Evolutionary conservation across 306 rosid species (phyloP).

Genomic region (Cajanus cajan): DNA sequence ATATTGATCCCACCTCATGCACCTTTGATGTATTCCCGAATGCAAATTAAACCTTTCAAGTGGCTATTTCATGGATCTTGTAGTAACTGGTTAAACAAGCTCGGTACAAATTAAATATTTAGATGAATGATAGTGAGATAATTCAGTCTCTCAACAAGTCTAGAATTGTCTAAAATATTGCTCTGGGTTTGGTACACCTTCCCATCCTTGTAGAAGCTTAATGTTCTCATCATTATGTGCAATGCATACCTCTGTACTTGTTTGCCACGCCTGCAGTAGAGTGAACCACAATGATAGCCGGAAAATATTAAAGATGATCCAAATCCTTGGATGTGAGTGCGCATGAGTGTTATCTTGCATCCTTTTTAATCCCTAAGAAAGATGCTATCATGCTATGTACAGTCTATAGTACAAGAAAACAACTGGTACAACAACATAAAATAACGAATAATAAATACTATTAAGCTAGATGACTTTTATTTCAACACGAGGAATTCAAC

Average conservation of each 20-base stretch:
- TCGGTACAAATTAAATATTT: background rate
- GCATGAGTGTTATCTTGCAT: background rate
- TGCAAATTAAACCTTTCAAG: background rate
- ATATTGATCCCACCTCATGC: background rate
- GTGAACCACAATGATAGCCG: background rate
- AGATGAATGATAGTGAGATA: background rate
- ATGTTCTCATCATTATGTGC: background rate
- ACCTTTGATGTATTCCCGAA: background rate
- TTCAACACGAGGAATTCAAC: background rate
- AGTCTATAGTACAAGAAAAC: background rate
- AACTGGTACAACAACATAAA: background rate
- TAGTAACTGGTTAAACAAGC: background rate
- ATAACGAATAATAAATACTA: background rate
- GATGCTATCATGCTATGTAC: background rate
- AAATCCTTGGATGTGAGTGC: background rate
- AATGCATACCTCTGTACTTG: background rate
- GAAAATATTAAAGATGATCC: background rate
- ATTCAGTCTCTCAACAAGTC: background rate
- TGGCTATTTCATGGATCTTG: background rate
- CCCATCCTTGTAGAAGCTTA: background rate
- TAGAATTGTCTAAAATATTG: background rate
- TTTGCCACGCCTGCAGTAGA: background rate
- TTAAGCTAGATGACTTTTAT: background rate
- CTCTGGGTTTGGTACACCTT: background rate
- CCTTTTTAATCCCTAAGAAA: background rate